Evolutionary conservation across 2,329 filamentous ascomycete species (phyloP).

Genomic region (Aspergillus transmontanensis): DNA sequence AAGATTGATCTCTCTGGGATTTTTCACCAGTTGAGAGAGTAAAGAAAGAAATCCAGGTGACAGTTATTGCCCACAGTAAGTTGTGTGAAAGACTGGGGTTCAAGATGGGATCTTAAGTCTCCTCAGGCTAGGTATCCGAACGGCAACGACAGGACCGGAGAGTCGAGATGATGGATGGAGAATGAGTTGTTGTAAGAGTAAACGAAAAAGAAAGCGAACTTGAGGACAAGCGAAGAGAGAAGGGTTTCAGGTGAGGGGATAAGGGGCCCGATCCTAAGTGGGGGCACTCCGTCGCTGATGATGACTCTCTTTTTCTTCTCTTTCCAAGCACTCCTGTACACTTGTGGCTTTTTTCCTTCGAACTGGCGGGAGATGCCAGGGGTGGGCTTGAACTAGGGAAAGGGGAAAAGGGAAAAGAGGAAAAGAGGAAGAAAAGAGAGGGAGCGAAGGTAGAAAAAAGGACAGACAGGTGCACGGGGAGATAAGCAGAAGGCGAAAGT

Average conservation of each 20-base stretch:
- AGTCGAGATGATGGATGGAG: conserved; percentile 4
- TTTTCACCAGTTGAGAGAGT: conserved; percentile 15
- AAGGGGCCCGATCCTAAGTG: conserved; percentile 10
- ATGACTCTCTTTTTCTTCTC: conserved; percentile 1
- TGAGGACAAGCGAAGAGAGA: conserved; percentile 22
- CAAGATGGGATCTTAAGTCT: conserved; percentile 9
- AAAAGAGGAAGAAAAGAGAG: conserved; percentile 12
- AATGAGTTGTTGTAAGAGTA: conserved; percentile 4
- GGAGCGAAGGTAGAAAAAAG: conserved; percentile 17
- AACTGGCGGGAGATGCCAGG: conserved; percentile 22
- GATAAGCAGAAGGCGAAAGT: conserved; percentile 24
- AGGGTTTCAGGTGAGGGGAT: conserved; percentile 12
- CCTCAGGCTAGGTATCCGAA: conserved; percentile 17
- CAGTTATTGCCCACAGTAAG: conserved; percentile 19
- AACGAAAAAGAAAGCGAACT: conserved; percentile 8
- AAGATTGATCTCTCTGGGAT: conserved; percentile 14
- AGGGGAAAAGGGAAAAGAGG: conserved; percentile 6
- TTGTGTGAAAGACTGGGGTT: conserved; percentile 14
- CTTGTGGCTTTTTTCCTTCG: conserved; percentile 8
- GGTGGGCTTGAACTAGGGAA: conserved; percentile 10
- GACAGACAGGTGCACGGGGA: conserved; percentile 29
- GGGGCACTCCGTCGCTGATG: conserved; percentile 11
- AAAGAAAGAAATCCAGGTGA: conserved; percentile 22
- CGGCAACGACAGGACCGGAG: conserved; percentile 15
- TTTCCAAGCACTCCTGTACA: conserved; percentile 13